These are phyloP conservation scores for Oryza nivara DNA, from an alignment of 176 grass and related monocot genomes.

Conservation along the genomic window DNA sequence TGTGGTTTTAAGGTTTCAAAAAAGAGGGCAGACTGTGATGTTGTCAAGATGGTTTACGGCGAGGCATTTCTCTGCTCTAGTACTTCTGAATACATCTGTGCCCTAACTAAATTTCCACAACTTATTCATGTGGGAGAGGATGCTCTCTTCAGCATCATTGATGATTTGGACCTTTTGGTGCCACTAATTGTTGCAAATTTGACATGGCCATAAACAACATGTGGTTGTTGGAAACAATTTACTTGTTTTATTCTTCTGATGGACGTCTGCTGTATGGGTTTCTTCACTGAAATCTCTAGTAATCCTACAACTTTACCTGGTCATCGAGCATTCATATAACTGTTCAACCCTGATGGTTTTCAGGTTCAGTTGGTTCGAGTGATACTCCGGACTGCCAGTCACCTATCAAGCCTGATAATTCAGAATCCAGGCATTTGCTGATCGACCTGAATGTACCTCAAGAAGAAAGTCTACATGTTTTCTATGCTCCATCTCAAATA, in stretches of 20 bases:
- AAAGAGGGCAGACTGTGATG: neutral
- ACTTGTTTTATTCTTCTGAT: slow-evolving; percentile 11
- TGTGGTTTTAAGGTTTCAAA: neutral
- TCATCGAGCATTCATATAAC: slow-evolving; percentile 19
- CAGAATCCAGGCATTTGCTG: slow-evolving; percentile 37
- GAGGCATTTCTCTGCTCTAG: slow-evolving; percentile 5
- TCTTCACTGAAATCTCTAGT: slow-evolving; percentile 4
- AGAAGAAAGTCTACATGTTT: slow-evolving; percentile 57
- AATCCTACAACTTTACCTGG: neutral
- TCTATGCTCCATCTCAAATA: slow-evolving; percentile 27
- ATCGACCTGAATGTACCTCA: slow-evolving; percentile 85
- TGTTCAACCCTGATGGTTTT: slow-evolving; percentile 13
- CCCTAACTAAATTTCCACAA: neutral
- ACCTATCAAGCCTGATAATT: slow-evolving; percentile 44
- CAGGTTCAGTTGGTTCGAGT: slow-evolving; percentile 57
- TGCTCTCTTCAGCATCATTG: neutral
- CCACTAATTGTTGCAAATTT: neutral
- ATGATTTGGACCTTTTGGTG: neutral
- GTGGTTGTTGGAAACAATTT: slow-evolving; percentile 10
- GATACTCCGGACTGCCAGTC: slow-evolving; percentile 41
- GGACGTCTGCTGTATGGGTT: neutral
- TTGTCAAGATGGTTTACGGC: neutral
- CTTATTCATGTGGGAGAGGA: neutral
- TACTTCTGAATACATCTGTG: neutral
- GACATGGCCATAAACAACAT: neutral